Evolutionary conservation across 805 yeast genomes (phyloP).

Genomic region (Hanseniaspora valbyensis): DNA sequence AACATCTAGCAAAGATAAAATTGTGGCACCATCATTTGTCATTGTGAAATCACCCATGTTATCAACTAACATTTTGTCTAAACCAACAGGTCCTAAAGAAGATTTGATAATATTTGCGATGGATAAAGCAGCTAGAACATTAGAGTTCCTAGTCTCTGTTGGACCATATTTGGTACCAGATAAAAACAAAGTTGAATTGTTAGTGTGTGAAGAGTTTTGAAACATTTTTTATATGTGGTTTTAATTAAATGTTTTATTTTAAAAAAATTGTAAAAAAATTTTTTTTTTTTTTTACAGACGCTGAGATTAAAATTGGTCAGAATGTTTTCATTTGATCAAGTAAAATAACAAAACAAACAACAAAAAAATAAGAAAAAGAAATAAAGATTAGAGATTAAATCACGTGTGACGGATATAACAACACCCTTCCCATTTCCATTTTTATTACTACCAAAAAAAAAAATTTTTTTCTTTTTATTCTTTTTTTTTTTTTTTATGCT

Average conservation of each 20-base stretch:
- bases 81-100: slow-evolving; percentile 94
- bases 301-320: too few relatives aligned
- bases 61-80: slow-evolving; percentile 96
- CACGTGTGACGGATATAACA: too few relatives aligned
- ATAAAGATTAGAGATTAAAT: too few relatives aligned
- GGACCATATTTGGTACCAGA: slow-evolving; percentile 96
- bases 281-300: slow-evolving; percentile 4
- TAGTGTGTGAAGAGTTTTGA: slow-evolving; percentile 28
- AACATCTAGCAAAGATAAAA: slow-evolving; percentile 77
- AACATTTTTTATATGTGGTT: slow-evolving; percentile 45
- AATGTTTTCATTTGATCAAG: too few relatives aligned
- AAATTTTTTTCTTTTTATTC: too few relatives aligned
- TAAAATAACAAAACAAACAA: too few relatives aligned
- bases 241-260: too few relatives aligned
- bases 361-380: too few relatives aligned
- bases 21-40: slow-evolving; percentile 98
- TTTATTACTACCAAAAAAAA: too few relatives aligned
- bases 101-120: slow-evolving; percentile 74
- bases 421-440: too few relatives aligned
- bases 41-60: slow-evolving; percentile 98
- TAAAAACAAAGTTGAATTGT: slow-evolving; percentile 68
- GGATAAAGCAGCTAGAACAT: slow-evolving; percentile 84
- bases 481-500: too few relatives aligned
- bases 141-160: slow-evolving; percentile 91
- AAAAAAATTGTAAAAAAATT: too few relatives aligned